Evolutionary conservation across 75 land plant species (phyloP), one percentile per base, ranked within the genome.

Genomic region (Sequoiadendron giganteum): DNA sequence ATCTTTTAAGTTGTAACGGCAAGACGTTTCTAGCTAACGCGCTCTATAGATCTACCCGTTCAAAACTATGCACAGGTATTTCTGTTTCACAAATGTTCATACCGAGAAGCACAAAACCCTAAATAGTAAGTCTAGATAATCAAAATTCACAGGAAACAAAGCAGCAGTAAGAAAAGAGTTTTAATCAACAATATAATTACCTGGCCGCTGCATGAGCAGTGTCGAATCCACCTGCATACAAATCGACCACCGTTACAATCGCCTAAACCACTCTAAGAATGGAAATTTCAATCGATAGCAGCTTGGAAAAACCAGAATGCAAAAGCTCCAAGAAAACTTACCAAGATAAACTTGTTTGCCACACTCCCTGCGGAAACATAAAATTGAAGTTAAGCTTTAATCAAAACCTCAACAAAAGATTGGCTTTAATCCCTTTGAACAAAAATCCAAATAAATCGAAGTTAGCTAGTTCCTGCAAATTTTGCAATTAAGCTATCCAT

Each of bases 121-220:
- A 21, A 65, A 65, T 52, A 52, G 55, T 52, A 52, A 52, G 55
- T 52, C 55, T 7, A 7, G 70, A 25, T 25, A 25, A 65, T 21
- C 10, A 6, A 19, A 21, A 58, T 58, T 58, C 25, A 18, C 65
- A 58, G 7, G 65, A 58, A 58, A 58, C 65, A 58, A 52, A 52
- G 55, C 16, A 52, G 0, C 55, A 52, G 55, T 52, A 52, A 28
- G 25, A 19, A 80, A 42, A 18, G 7, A 30, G 40, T 85, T 16
- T 85, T 34, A 68, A 7, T 25, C 54, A 49, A 13, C 16, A 86
- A 18, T 3, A 83, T 39, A 36, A 39, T 73, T 90, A 96, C 97
- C 97, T 94, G 32, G 97, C 97, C 5, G 97, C 97, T 38, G 97
- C 95, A 86, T 94, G 96, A 82, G 97, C 96, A 43, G 97, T 96